Conservation (phyloP, 768 basidiomycete species). For the Boletus rubescentipes region DNA sequence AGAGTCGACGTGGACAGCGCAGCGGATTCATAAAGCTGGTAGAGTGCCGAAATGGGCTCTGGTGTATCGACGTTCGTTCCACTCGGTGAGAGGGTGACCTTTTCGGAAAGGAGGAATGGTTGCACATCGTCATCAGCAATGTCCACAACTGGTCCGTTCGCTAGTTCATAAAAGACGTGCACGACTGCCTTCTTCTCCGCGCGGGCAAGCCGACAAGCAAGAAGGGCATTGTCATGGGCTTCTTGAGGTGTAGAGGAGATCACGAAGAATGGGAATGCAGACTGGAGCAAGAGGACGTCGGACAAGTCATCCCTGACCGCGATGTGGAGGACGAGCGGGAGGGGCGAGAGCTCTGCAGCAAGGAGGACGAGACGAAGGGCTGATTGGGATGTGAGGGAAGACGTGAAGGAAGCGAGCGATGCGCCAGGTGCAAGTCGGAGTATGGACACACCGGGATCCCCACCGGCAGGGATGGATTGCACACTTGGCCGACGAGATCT, state of each 20-base stretch:
- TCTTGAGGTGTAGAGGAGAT: constrained; percentile 75
- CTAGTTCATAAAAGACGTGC: constrained; percentile 69
- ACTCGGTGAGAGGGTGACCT: constrained; percentile 26
- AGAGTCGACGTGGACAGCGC: constrained; percentile 63
- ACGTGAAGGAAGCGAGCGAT: constrained; percentile 60
- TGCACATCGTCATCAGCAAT: constrained; percentile 58
- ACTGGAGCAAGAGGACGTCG: constrained; percentile 71
- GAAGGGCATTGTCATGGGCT: constrained; percentile 86
- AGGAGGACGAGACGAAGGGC: constrained; percentile 63
- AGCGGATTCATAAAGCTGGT: constrained; percentile 65
- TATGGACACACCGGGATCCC: constrained; percentile 61
- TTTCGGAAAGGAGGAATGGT: constrained; percentile 57
- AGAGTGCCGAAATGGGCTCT: constrained; percentile 31
- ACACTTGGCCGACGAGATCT: constrained; percentile 40
- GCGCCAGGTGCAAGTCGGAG: constrained; percentile 42
- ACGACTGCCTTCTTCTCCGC: constrained; percentile 74
- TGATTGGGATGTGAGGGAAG: constrained; percentile 48
- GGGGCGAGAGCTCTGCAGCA: constrained; percentile 62
- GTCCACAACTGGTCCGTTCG: constrained; percentile 44
- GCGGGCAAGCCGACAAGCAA: constrained; percentile 79
- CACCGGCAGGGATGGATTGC: constrained; percentile 57
- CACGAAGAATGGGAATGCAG: constrained; percentile 79
- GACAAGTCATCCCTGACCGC: constrained; percentile 66
- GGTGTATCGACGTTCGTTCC: constrained; percentile 31
- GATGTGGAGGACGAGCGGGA: constrained; percentile 71